Evolutionary conservation across 2,329 filamentous ascomycete genomes (phyloP).

Genomic region (Tolypocladium pustulatum): DNA sequence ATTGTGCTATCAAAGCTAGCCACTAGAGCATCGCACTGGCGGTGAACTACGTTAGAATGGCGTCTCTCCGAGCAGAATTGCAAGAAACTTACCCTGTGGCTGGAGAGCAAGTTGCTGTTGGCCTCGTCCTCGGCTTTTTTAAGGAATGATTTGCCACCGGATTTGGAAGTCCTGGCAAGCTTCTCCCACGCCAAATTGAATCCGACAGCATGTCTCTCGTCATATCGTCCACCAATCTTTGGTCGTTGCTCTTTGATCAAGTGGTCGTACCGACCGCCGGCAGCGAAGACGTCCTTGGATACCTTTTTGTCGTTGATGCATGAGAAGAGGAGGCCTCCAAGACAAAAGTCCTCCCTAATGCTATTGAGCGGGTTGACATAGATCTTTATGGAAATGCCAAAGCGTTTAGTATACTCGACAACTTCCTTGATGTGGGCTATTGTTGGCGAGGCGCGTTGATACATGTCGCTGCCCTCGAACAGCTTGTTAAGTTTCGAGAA

Average conservation of each 20-base stretch:
- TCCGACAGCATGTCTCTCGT: slow-evolving; percentile 74
- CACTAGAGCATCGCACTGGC: slow-evolving; percentile 78
- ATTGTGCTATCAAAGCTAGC: slow-evolving; percentile 74
- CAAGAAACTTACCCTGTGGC: slow-evolving; percentile 45
- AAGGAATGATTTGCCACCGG: slow-evolving; percentile 46
- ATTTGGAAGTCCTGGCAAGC: slow-evolving; percentile 55
- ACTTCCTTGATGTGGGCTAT: slow-evolving; percentile 76
- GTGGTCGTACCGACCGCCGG: slow-evolving; percentile 85
- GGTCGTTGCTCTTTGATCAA: slow-evolving; percentile 77
- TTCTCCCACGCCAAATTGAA: slow-evolving; percentile 87
- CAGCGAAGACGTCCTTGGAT: slow-evolving; percentile 71
- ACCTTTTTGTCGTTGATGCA: slow-evolving; percentile 80
- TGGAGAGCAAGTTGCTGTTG: slow-evolving; percentile 46
- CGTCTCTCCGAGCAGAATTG: neutral
- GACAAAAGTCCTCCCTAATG: slow-evolving; percentile 85
- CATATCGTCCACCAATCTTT: slow-evolving; percentile 49
- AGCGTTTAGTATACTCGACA: slow-evolving; percentile 62
- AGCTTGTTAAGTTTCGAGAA: slow-evolving; percentile 48
- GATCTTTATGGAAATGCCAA: slow-evolving; percentile 66
- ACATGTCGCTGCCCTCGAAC: slow-evolving; percentile 54
- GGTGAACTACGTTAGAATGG: neutral
- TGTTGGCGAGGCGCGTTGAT: slow-evolving; percentile 63
- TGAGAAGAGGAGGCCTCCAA: slow-evolving; percentile 77
- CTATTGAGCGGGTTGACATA: slow-evolving; percentile 80
- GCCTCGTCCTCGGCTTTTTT: slow-evolving; percentile 60